These are phyloP conservation scores for Crotalaria pallida DNA, from an alignment of 306 rosid species.

Conservation along the genomic window DNA sequence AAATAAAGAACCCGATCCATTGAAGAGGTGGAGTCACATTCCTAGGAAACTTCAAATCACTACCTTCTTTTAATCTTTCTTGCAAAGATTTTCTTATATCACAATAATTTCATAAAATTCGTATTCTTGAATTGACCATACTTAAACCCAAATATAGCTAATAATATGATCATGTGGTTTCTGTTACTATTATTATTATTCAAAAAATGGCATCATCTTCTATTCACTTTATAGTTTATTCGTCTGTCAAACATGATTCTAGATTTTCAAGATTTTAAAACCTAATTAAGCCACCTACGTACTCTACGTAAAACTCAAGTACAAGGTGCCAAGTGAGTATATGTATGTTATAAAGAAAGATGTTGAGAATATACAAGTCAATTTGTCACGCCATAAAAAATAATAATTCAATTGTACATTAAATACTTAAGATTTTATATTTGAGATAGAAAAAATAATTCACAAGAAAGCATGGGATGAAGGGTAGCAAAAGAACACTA, in stretches of 20 bases:
- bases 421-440: no score
- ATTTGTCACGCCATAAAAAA: no score
- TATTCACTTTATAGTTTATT: neutral
- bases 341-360: no score
- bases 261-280: neutral
- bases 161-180: neutral
- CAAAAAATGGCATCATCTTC: neutral
- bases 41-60: conserved; percentile 16
- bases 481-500: neutral
- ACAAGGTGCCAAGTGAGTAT: no score
- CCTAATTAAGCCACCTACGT: neutral
- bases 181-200: neutral
- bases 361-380: no score
- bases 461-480: neutral
- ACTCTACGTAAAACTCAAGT: neutral
- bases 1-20: neutral
- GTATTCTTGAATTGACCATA: neutral
- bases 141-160: neutral
- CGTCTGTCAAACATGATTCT: neutral
- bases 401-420: no score
- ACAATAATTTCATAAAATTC: neutral
- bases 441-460: neutral
- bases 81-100: neutral
- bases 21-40: neutral
- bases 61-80: neutral